These are phyloP conservation scores for Boletus subparvulus DNA, from an alignment of 768 basidiomycete genomes.

Conservation along the genomic window DNA sequence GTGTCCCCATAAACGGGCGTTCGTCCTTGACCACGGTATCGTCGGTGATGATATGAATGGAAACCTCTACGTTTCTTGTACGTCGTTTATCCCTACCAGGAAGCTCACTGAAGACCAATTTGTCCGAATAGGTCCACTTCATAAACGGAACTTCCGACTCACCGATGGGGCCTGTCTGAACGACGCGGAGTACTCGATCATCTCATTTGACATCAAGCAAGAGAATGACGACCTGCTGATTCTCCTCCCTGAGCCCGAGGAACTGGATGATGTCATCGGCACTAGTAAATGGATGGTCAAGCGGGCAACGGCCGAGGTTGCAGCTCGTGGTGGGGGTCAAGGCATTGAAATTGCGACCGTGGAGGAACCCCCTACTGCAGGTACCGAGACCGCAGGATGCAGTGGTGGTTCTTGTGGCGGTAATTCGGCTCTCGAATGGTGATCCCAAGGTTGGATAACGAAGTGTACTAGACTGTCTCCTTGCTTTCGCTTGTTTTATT, in stretches of 20 bases:
- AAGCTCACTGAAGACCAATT: neutral
- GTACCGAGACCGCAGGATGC: neutral
- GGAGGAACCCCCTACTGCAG: neutral
- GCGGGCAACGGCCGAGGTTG: slow-evolving; percentile 46
- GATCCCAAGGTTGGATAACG: neutral
- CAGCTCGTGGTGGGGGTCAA: slow-evolving; percentile 26
- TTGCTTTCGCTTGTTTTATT: neutral
- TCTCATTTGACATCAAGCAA: slow-evolving; percentile 58
- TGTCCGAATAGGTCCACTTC: slow-evolving; percentile 49
- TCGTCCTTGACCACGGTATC: slow-evolving; percentile 69
- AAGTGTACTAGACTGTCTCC: neutral
- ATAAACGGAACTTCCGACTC: slow-evolving; percentile 66
- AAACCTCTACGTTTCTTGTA: slow-evolving; percentile 50
- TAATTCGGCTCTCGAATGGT: slow-evolving; percentile 5
- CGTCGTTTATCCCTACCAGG: slow-evolving; percentile 13
- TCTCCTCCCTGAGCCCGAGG: slow-evolving; percentile 50
- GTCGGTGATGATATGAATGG: slow-evolving; percentile 63
- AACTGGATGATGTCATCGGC: slow-evolving; percentile 61
- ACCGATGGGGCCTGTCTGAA: slow-evolving; percentile 56
- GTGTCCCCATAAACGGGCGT: slow-evolving; percentile 56
- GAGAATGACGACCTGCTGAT: slow-evolving; percentile 45
- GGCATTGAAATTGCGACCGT: slow-evolving; percentile 38
- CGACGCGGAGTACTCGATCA: slow-evolving; percentile 56
- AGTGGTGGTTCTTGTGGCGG: neutral
- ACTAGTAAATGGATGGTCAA: slow-evolving; percentile 64